Evolutionary conservation across 2,329 filamentous ascomycete species (phyloP).

Genomic region (Aspergillus latus): DNA sequence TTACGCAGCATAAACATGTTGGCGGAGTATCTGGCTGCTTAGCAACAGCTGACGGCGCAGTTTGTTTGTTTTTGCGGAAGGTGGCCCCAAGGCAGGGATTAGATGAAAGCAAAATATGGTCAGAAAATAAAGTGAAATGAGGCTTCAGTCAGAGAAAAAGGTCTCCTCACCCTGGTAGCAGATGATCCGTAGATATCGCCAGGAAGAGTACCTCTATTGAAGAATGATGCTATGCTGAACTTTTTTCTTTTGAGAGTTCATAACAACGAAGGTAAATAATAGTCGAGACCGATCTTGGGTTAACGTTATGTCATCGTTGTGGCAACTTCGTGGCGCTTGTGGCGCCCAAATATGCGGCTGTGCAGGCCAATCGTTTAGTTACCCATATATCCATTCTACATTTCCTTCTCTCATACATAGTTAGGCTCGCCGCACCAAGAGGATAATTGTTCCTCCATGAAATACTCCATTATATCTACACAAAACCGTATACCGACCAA

Average conservation of each 20-base stretch:
- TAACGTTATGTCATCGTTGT: conserved; percentile 23
- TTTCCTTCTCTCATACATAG: too few relatives aligned
- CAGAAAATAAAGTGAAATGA: neutral
- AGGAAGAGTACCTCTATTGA: neutral
- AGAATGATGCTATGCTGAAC: conserved; percentile 10
- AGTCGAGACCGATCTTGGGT: conserved; percentile 4
- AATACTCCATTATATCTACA: too few relatives aligned
- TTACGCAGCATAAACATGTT: conserved; percentile 60
- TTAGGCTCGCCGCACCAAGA: too few relatives aligned
- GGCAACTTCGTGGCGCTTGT: conserved; percentile 23
- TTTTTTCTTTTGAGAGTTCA: conserved; percentile 11
- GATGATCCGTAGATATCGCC: neutral
- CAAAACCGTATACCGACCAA: too few relatives aligned
- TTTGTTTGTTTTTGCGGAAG: conserved; percentile 19
- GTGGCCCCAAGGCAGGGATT: conserved; percentile 13
- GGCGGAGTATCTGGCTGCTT: conserved; percentile 28
- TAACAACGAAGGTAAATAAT: conserved; percentile 18
- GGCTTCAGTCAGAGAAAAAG: neutral
- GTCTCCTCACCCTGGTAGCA: neutral
- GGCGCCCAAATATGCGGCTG: neutral
- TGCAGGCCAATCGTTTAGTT: neutral
- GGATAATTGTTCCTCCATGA: too few relatives aligned
- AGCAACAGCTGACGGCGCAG: conserved; percentile 19
- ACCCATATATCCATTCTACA: too few relatives aligned
- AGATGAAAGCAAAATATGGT: neutral